phyloP scores from a whole-genome alignment of 2,329 filamentous ascomycete genomes.

The Monilinia vaccinii-corymbosi region DNA sequence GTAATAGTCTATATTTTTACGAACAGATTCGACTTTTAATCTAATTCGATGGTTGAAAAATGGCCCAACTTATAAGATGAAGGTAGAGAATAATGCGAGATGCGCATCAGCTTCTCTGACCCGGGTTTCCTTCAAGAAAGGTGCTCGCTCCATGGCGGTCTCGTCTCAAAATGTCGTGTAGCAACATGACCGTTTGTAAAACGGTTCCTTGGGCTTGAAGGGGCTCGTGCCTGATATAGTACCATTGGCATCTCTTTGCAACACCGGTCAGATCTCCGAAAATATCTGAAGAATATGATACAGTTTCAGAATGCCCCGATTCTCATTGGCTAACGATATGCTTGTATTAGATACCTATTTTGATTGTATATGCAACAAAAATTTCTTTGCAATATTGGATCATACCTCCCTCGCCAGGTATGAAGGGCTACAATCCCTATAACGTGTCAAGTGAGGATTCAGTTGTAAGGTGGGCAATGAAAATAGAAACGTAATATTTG shows the following conservation, averaged over 20 bases:
- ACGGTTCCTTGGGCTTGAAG: not conserved
- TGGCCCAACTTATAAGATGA: not conserved
- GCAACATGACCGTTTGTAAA: not conserved
- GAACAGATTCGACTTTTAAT: not conserved
- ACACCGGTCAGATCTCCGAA: not conserved
- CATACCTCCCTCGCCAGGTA: not conserved
- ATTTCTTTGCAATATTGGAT: not conserved
- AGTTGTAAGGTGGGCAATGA: not conserved
- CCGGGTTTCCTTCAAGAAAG: not conserved
- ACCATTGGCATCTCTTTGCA: not conserved
- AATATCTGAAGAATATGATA: not conserved
- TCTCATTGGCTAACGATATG: not conserved
- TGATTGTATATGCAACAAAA: not conserved
- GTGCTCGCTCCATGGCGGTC: not conserved
- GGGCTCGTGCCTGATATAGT: not conserved
- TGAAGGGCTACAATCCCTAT: not conserved
- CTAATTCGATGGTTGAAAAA: not conserved
- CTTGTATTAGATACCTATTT: not conserved
- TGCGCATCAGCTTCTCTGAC: not conserved
- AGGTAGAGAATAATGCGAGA: not conserved
- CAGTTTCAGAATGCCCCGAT: not conserved
- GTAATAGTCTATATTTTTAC: not conserved
- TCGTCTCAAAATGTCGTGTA: not conserved
- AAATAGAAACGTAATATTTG: not conserved
- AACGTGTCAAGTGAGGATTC: not conserved